Evolutionary conservation across 176 grass and related monocot genomes (phyloP).

Genomic region (Cocos nucifera): DNA sequence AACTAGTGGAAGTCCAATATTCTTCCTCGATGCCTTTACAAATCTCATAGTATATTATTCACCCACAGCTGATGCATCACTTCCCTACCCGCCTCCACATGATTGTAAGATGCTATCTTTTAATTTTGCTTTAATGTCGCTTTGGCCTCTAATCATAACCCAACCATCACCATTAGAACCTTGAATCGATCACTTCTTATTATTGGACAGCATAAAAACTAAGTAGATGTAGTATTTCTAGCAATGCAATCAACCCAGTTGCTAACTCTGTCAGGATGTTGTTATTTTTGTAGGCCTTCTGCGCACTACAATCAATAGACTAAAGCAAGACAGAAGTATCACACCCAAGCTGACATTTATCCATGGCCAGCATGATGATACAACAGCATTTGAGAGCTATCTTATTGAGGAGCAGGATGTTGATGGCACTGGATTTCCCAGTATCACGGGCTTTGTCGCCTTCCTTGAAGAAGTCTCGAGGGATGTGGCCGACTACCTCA

Average conservation of each 20-base stretch:
- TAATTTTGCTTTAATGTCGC: too few species aligned
- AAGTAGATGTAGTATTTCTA: too few species aligned
- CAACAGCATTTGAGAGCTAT: slow-evolving; percentile 65
- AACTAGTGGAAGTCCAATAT: slow-evolving; percentile 85
- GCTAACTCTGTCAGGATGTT: not conserved
- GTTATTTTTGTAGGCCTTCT: slow-evolving; percentile 47
- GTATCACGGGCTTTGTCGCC: slow-evolving; percentile 28
- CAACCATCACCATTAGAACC: too few species aligned
- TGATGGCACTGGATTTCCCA: slow-evolving; percentile 32
- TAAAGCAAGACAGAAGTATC: slow-evolving; percentile 75
- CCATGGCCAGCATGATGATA: slow-evolving; percentile 55
- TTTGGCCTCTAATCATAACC: too few species aligned
- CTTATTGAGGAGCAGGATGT: slow-evolving; percentile 87
- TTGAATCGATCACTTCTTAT: too few species aligned
- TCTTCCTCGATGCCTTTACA: slow-evolving; percentile 90
- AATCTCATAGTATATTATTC: slow-evolving; percentile 79
- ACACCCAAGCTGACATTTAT: slow-evolving; percentile 81
- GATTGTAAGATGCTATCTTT: slow-evolving; percentile 58
- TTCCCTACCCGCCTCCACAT: slow-evolving; percentile 85
- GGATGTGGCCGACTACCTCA: slow-evolving; percentile 28
- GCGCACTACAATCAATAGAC: slow-evolving; percentile 42
- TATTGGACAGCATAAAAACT: too few species aligned
- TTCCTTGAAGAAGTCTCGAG: slow-evolving; percentile 38
- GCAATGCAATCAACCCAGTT: too few species aligned
- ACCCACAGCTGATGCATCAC: slow-evolving; percentile 52